Conservation (phyloP, 257 asterid species). For the Solanum neorickii region DNA sequence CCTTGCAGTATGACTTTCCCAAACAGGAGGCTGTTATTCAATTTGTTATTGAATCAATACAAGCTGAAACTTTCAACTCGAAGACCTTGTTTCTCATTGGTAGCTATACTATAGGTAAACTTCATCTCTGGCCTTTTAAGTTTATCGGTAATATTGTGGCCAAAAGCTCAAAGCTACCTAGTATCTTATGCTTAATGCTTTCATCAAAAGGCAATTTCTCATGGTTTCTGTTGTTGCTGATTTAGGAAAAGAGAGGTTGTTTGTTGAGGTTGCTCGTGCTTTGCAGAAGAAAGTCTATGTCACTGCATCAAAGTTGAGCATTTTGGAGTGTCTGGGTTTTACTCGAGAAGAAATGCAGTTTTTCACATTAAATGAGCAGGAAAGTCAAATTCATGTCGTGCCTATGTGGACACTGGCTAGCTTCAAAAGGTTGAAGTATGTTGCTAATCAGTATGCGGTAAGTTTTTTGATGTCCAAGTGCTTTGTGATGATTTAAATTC, state of each 20-base stretch:
- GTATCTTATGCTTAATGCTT: neutral
- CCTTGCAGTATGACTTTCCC: constrained; percentile 86
- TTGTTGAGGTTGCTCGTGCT: constrained; percentile 75
- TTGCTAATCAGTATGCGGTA: constrained; percentile 71
- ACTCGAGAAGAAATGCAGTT: constrained; percentile 66
- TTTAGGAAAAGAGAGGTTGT: constrained; percentile 83
- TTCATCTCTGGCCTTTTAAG: neutral
- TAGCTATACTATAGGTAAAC: constrained; percentile 87
- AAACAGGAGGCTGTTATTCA: constrained; percentile 86
- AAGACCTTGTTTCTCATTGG: constrained; percentile 85
- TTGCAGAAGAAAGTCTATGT: constrained; percentile 74
- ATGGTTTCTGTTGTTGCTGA: neutral
- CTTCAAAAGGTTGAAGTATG: constrained; percentile 69
- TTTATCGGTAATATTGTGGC: neutral
- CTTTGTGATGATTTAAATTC: neutral
- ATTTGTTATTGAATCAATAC: constrained; percentile 89
- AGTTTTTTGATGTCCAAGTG: neutral
- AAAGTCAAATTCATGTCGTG: constrained; percentile 90
- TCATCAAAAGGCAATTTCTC: neutral
- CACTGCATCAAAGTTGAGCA: constrained; percentile 63
- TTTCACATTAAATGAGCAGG: constrained; percentile 72
- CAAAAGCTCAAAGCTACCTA: neutral
- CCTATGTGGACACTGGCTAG: constrained; percentile 91
- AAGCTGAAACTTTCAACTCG: constrained; percentile 90
- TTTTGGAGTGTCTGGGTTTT: constrained; percentile 71